Conservation (phyloP, 2,329 filamentous ascomycete species). For the Diplodia mutila region DNA sequence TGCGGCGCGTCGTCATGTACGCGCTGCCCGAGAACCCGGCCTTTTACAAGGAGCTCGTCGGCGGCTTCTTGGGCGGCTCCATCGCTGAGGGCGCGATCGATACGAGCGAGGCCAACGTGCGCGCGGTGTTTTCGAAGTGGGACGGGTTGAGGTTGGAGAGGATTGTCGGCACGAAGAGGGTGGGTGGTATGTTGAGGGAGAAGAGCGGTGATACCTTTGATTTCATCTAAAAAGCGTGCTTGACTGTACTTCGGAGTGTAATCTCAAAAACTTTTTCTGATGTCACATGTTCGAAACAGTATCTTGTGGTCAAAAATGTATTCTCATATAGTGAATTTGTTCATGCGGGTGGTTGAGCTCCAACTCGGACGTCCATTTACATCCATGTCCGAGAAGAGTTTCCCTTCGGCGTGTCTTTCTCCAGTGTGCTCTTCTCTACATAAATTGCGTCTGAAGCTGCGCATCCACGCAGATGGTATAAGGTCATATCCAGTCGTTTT, state of each 20-base stretch:
- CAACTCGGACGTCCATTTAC: not conserved
- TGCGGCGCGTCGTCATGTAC: conserved; percentile 85
- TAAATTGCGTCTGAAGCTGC: not conserved
- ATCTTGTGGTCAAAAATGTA: not conserved
- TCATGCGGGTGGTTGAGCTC: not conserved
- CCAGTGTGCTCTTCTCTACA: not conserved
- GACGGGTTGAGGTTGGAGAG: conserved; percentile 88
- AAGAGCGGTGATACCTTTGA: conserved; percentile 88
- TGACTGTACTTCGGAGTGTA: not conserved
- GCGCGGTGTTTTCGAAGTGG: conserved; percentile 79
- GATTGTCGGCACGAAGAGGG: conserved; percentile 78
- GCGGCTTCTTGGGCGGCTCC: conserved; percentile 62
- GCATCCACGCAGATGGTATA: not conserved
- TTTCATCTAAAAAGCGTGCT: conserved; percentile 54
- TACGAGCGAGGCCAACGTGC: conserved; percentile 53
- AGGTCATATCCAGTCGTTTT: not conserved
- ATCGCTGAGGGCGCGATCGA: conserved; percentile 62
- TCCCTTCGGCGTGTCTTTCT: not conserved
- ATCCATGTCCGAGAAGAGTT: not conserved
- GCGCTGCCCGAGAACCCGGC: conserved; percentile 83
- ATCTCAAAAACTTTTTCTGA: not conserved
- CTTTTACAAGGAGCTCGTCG: conserved; percentile 78
- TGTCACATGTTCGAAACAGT: not conserved
- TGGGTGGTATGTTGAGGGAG: conserved; percentile 82
- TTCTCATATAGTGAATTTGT: not conserved